Base-by-base conservation (phyloP, 2,329 filamentous ascomycete species). In the Ustulina deusta region DNA sequence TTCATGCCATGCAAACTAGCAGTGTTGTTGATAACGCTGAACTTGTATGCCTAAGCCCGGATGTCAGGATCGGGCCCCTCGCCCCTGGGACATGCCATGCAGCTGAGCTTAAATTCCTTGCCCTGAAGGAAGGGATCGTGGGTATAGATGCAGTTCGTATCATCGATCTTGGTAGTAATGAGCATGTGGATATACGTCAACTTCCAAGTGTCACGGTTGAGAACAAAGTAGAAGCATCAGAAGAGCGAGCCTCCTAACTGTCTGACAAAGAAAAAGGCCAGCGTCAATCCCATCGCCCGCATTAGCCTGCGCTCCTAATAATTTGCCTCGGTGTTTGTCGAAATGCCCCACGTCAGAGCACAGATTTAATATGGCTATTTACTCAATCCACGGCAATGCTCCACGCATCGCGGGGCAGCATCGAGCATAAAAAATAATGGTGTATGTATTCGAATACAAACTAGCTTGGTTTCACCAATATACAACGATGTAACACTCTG, bases 161-260 rank as follows among this genome's bases (percentile, higher is more conserved):
- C 1, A 84, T 94, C 3, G 93, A 96, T 77, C 77, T 95, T 67
- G 87, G 83, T 25, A 91, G 88, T 38, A 90, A 93, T 74, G 91
- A 94, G 80, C 90, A 92, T 75, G 90, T 93, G 3, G 92, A 95
- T 78, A 89, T 94, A 62, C 85, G 87, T 68, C 91, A 95, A 69
- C 77, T 96, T 70, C 93, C 93, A 0, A 89, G 86, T 51, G 87
- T 93, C 73, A 80, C 93, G 61, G 84, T 90, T 17, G 79, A 83
- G 66, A 56, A 59, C 15, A 72, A 58, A 52, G 27, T 46, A 54
- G 60, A 63, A 52, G 62, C n/a, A 49, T 58, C 46, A 66, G 56
- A 42, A 55, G 13, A 65, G 17, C 25, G n/a, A 32, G 38, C 38
- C 29, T 25, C 20, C n/a, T 44, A 9, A 17, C 42, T 38, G 1